These are phyloP conservation scores for Sungouiella blattae DNA, from an alignment of 805 yeast species.

Conservation along the genomic window DNA sequence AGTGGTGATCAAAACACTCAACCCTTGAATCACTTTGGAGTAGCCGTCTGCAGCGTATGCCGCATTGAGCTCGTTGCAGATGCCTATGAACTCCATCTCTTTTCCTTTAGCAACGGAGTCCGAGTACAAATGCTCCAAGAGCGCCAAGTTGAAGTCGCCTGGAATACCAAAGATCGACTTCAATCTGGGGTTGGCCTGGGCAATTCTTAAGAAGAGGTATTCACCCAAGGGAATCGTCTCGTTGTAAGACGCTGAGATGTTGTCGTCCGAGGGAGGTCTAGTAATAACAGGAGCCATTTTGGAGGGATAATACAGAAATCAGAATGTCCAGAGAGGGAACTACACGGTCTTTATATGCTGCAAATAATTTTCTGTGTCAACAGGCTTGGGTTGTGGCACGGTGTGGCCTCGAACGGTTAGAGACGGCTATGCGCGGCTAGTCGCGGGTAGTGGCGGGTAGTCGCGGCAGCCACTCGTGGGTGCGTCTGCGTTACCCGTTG, in stretches of 20 bases:
- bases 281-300: conserved; percentile 17
- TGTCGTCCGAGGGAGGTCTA: conserved; percentile 9
- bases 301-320: background rate
- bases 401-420: too few relatives aligned
- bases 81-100: conserved; percentile 68
- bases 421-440: conserved; percentile 1
- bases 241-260: conserved; percentile 1
- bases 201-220: conserved; percentile 56
- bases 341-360: background rate
- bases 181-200: conserved; percentile 47
- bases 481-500: too few relatives aligned
- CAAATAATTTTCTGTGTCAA: too few relatives aligned
- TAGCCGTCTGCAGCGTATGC: conserved; percentile 93
- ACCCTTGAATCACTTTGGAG: conserved; percentile 55
- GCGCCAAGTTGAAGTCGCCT: conserved; percentile 67
- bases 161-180: conserved; percentile 71
- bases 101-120: conserved; percentile 28
- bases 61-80: conserved; percentile 85
- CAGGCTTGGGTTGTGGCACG: too few relatives aligned
- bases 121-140: conserved; percentile 65
- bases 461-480: too few relatives aligned
- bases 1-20: conserved; percentile 66
- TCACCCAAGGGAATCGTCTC: conserved; percentile 55
- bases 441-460: conserved; percentile 1
- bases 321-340: background rate